Percentiles rank a stretch among this genome's conserved stretches.
Conservation (phyloP, 257 asterid species). For the Ajuga chamaepitys region DNA sequence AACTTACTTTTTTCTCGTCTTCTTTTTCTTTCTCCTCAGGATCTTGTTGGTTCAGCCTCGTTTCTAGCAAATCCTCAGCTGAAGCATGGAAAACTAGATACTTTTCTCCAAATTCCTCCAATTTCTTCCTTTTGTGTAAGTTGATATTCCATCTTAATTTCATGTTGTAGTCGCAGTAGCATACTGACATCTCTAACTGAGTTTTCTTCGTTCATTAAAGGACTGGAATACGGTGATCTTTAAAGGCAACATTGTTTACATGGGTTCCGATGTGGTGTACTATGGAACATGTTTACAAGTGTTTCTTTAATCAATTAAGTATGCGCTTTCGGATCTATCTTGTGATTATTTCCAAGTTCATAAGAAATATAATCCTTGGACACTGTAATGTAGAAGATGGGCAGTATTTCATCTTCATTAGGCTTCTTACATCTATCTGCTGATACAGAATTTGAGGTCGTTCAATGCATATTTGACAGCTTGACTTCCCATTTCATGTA, state of each 20-base stretch:
- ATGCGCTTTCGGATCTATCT: neutral
- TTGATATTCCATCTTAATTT: constrained; percentile 7
- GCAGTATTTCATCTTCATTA: neutral
- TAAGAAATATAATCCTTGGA: neutral
- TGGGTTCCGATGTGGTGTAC: neutral
- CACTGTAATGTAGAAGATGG: neutral
- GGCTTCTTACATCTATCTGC: neutral
- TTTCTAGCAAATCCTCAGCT: constrained; percentile 42
- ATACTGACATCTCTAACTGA: neutral
- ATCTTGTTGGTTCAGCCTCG: constrained; percentile 54
- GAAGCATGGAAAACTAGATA: constrained; percentile 60
- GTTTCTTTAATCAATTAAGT: neutral
- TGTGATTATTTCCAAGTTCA: neutral
- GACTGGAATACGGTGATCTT: neutral
- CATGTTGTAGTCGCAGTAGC: constrained; percentile 3
- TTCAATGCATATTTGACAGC: constrained; percentile 18
- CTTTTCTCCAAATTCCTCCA: constrained; percentile 74
- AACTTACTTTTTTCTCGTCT: neutral
- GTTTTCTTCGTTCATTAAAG: neutral
- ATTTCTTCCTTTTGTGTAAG: constrained; percentile 84
- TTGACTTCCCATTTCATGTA: constrained; percentile 24
- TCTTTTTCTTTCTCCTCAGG: constrained; percentile 31
- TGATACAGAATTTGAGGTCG: constrained; percentile 1
- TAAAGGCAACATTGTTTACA: neutral
- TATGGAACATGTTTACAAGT: neutral